These are phyloP conservation scores for Aspergillus transmontanensis DNA, from an alignment of 2,329 filamentous ascomycete species.

Conservation along the genomic window DNA sequence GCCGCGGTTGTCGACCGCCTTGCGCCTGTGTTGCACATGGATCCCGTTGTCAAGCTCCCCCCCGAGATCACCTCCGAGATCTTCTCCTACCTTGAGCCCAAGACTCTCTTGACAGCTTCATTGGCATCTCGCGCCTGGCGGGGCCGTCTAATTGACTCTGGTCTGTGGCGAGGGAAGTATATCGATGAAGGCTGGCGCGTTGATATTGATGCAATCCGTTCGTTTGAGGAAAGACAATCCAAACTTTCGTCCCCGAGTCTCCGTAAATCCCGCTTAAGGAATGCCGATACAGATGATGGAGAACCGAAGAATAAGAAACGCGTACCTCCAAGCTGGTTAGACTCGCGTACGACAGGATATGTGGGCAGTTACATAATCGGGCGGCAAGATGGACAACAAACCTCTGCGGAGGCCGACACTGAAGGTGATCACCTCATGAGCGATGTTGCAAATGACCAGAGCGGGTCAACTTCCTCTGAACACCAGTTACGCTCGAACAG, in stretches of 20 bases:
- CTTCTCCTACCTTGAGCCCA: conserved; percentile 79
- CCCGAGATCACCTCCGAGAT: conserved; percentile 90
- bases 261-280: conserved; percentile 51
- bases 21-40: conserved; percentile 84
- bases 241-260: conserved; percentile 38
- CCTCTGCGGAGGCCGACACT: conserved; percentile 28
- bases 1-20: conserved; percentile 78
- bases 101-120: conserved; percentile 77
- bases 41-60: conserved; percentile 83
- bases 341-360: conserved; percentile 39
- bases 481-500: conserved; percentile 23
- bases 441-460: conserved; percentile 37
- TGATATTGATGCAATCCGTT: conserved; percentile 64
- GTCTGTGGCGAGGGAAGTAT: conserved; percentile 84
- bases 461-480: conserved; percentile 14
- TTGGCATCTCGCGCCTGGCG: conserved; percentile 82
- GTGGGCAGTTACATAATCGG: conserved; percentile 7
- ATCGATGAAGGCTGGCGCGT: conserved; percentile 83
- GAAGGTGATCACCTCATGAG: conserved; percentile 49
- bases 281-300: conserved; percentile 51
- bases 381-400: conserved; percentile 10
- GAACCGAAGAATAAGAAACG: conserved; percentile 58
- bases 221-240: conserved; percentile 62
- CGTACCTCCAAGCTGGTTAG: conserved; percentile 47
- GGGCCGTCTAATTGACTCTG: conserved; percentile 75